phyloP scores from a whole-genome alignment of 2,329 filamentous ascomycete species.

The Corinectria fuckeliana region DNA sequence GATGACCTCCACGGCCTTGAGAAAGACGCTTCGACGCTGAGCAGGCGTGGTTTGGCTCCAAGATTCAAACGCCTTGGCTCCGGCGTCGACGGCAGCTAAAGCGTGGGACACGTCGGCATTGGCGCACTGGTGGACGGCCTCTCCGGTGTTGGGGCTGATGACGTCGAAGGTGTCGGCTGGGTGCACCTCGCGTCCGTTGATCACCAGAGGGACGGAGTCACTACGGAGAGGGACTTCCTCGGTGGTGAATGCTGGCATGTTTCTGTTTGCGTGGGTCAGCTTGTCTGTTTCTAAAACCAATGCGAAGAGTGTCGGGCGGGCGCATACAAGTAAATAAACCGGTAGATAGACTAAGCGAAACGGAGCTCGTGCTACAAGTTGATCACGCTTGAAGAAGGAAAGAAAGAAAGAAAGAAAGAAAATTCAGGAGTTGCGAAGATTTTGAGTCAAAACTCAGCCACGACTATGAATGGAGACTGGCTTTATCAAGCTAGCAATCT shows the following conservation, averaged over 20 bases:
- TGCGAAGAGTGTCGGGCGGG: background rate
- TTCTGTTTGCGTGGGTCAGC: background rate
- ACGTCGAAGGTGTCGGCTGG: constrained; percentile 61
- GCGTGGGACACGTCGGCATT: constrained; percentile 61
- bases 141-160: constrained; percentile 58
- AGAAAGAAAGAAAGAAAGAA: no score
- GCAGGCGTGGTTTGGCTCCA: constrained; percentile 67
- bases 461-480: background rate
- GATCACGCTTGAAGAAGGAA: background rate
- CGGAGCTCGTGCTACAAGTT: background rate
- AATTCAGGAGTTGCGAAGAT: no score
- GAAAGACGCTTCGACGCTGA: constrained; percentile 65
- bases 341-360: background rate
- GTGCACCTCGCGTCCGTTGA: constrained; percentile 52
- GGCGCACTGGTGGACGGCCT: constrained; percentile 58
- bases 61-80: constrained; percentile 64
- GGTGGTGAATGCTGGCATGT: background rate
- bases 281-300: background rate
- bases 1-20: constrained; percentile 66
- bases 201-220: constrained; percentile 48
- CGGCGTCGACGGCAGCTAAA: constrained; percentile 54
- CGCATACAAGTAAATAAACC: background rate
- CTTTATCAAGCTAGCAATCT: background rate
- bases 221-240: background rate
- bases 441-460: background rate